Evolutionary conservation across 2,329 filamentous ascomycete genomes (phyloP), one percentile per base, ranked within the genome.

Genomic region (Xylariaceae sp.): DNA sequence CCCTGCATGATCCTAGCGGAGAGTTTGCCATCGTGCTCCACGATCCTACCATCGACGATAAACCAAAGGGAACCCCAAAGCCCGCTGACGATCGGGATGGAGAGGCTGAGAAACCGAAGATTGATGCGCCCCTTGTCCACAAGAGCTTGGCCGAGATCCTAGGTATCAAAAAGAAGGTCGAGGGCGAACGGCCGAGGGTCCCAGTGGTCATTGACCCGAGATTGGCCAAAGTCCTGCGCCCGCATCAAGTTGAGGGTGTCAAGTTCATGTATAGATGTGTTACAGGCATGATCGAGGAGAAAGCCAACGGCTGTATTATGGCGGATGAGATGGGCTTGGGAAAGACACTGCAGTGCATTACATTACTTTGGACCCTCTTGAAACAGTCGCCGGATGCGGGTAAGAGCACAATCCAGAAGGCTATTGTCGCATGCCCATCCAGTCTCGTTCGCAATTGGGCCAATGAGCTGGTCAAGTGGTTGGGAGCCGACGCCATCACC

Each of bases 241-340:
- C 94, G 2, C 94, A 99, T 86, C 94, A 99, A 72, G 88, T 99
- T 36, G 94, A 97, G 69, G 94, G 94, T 65, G 94, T 99, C 58
- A 96, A 94, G 75, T 99, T 99, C 71, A 85, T 99, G 78, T 99
- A 97, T 71, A 83, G 84, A 60, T 96, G 90, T 65, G 91, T 94
- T 6, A 97, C 93, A 1, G 94, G 94, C n/a, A 81, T 97, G 79
- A 89, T 97, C 50, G 94, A 97, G 63, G 81, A 88, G 36, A 93
- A 93, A 63, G 94, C 94, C 45, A 89, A 97, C 69, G 94, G 94
- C 2, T 99, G 94, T 72, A 99, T 99, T 68, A 99, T 99, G 94
- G 94, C 94, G 48, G 94, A 99, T 69, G 94, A 97, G 69, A 99
- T 99, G 94, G 94, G 94, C 62, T 75, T 99, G 31, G 94, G 94